phyloP scores from a whole-genome alignment of 495 filamentous ascomycete species.

The Cairneyella variabilis region DNA sequence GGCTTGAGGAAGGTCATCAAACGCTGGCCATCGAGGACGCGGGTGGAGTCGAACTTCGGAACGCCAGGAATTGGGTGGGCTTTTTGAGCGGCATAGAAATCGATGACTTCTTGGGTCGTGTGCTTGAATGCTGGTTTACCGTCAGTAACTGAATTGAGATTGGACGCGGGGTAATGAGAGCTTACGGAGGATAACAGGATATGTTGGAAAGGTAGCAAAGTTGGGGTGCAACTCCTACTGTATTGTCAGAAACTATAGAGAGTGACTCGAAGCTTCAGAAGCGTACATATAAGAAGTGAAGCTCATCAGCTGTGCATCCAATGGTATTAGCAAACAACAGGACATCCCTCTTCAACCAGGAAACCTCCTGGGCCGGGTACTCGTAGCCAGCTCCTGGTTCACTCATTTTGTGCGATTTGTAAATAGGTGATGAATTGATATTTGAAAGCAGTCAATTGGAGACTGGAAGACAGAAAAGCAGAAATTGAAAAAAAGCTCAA shows the following conservation, averaged over 20 bases:
- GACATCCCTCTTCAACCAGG: conserved; percentile 83
- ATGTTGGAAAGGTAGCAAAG: conserved; percentile 84
- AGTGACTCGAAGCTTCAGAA: not conserved
- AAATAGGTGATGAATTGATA: not conserved
- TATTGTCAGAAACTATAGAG: conserved; percentile 14
- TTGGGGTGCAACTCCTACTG: conserved; percentile 73
- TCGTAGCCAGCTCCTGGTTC: conserved; percentile 72
- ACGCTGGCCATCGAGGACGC: conserved; percentile 83
- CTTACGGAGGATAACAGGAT: conserved; percentile 76
- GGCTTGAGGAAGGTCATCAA: conserved; percentile 73
- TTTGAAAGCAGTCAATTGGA: not conserved
- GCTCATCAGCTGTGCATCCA: conserved; percentile 76
- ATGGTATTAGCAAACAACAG: conserved; percentile 87
- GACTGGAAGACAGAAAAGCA: too few species aligned
- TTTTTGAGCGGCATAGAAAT: conserved; percentile 71
- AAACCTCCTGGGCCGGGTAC: conserved; percentile 66
- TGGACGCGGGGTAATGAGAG: not conserved
- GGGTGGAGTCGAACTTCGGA: conserved; percentile 69
- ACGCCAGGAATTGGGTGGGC: conserved; percentile 66
- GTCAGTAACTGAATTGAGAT: not conserved
- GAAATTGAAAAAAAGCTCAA: too few species aligned
- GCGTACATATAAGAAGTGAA: conserved; percentile 82
- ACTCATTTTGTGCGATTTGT: conserved; percentile 18
- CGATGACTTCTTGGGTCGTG: conserved; percentile 70
- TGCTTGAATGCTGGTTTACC: conserved; percentile 67